Conservation (phyloP, 1,284 basidiomycete genomes). For the Marasmius fiardii region DNA sequence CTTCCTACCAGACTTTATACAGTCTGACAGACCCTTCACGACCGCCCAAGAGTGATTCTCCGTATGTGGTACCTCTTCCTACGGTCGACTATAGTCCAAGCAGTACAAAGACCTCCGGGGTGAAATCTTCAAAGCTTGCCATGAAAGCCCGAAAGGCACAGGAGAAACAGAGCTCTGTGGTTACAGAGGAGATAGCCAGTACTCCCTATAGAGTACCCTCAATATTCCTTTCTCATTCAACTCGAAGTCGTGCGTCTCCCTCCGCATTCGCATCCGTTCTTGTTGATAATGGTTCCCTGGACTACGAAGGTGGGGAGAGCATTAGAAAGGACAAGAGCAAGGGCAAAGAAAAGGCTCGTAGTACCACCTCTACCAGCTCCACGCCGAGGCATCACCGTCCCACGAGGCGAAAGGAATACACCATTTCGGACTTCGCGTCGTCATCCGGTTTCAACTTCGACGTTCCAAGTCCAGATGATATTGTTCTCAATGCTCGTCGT, state of each 20-base stretch:
- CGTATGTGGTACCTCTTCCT: conserved; percentile 39
- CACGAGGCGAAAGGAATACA: not conserved
- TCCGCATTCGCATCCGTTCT: conserved; percentile 75
- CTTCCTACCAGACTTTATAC: conserved; percentile 64
- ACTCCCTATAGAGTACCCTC: conserved; percentile 39
- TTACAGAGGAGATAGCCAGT: conserved; percentile 35
- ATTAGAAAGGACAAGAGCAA: conserved; percentile 18
- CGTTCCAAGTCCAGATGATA: conserved; percentile 84
- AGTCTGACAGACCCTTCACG: conserved; percentile 46
- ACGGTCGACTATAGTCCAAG: conserved; percentile 5
- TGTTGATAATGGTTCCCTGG: conserved; percentile 46
- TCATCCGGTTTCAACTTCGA: conserved; percentile 64
- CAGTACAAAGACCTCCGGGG: conserved; percentile 15
- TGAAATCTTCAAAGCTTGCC: conserved; percentile 62
- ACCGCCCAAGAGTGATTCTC: conserved; percentile 30
- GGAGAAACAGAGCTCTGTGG: conserved; percentile 33
- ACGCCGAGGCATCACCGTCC: not conserved
- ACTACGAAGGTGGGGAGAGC: conserved; percentile 33
- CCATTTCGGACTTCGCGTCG: conserved; percentile 24
- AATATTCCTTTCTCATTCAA: conserved; percentile 51
- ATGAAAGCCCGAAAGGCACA: conserved; percentile 60
- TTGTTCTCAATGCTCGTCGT: conserved; percentile 74
- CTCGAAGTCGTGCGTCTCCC: conserved; percentile 62
- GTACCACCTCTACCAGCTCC: not conserved
- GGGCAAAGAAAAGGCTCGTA: conserved; percentile 8